These are phyloP conservation scores for Phlegmacium glaucopus DNA, from an alignment of 768 basidiomycete species.

Conservation along the genomic window DNA sequence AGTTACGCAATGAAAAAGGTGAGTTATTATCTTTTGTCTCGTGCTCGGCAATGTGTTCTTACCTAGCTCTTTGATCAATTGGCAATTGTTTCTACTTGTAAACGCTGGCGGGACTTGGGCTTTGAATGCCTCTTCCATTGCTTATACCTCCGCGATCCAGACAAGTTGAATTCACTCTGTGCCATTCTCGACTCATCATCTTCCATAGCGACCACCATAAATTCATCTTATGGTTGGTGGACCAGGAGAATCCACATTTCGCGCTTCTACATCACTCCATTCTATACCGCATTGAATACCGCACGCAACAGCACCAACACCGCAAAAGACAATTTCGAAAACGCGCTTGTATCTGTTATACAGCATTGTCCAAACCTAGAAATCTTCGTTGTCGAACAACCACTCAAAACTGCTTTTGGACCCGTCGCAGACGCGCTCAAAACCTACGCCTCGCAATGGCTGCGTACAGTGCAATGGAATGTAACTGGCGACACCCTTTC, in stretches of 20 bases:
- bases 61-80: constrained; percentile 20
- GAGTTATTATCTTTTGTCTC: constrained; percentile 9
- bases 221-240: constrained; percentile 65
- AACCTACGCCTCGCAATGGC: constrained; percentile 41
- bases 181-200: constrained; percentile 46
- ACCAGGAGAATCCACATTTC: constrained; percentile 68
- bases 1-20: constrained; percentile 72
- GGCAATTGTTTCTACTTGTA: constrained; percentile 70
- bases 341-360: constrained; percentile 55
- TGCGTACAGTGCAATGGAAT: constrained; percentile 62
- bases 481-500: constrained; percentile 52
- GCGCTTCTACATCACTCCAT: constrained; percentile 34
- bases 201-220: constrained; percentile 29
- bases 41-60: background rate
- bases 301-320: constrained; percentile 33
- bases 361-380: constrained; percentile 69
- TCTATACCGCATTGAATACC: background rate
- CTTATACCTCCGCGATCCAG: constrained; percentile 63
- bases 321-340: constrained; percentile 48
- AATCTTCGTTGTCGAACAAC: constrained; percentile 67
- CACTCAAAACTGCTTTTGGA: constrained; percentile 56
- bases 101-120: constrained; percentile 57
- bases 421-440: constrained; percentile 63
- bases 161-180: constrained; percentile 50
- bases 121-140: constrained; percentile 66